Conservation (phyloP, 805 yeast species). For the Sungouiella blattae region DNA sequence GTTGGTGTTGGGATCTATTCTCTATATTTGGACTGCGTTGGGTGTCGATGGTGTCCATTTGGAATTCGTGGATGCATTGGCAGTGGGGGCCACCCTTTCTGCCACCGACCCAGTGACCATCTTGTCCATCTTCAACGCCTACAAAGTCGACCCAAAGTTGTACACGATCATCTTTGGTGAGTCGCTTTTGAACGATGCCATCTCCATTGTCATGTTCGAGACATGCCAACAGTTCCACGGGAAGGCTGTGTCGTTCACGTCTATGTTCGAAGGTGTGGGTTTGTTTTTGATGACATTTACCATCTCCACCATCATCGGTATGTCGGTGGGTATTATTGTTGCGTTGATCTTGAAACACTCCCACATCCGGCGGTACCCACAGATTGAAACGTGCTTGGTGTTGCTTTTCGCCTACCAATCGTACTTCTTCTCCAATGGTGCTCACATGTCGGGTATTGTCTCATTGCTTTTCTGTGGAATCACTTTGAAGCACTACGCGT, state of each 20-base stretch:
- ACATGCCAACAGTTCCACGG: constrained; percentile 97
- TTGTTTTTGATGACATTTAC: constrained; percentile 91
- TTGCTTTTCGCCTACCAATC: constrained; percentile 90
- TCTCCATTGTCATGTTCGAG: constrained; percentile 97
- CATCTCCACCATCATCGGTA: constrained; percentile 85
- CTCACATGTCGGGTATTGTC: constrained; percentile 99
- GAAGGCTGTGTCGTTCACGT: constrained; percentile 62
- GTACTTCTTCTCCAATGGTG: constrained; percentile 96
- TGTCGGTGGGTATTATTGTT: constrained; percentile 79
- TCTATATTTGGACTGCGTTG: constrained; percentile 85
- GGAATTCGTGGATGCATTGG: constrained; percentile 94
- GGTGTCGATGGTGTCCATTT: constrained; percentile 86
- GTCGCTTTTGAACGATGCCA: constrained; percentile 92
- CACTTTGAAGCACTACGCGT: constrained; percentile 94
- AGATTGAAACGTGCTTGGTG: constrained; percentile 91
- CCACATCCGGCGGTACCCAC: constrained; percentile 91
- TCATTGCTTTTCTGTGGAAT: constrained; percentile 94
- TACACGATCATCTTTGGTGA: constrained; percentile 98
- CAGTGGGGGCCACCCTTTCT: constrained; percentile 95
- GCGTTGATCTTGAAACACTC: constrained; percentile 90
- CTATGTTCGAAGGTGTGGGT: constrained; percentile 91
- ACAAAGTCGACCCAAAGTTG: constrained; percentile 95
- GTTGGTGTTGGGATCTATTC: constrained; percentile 80
- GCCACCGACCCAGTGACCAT: constrained; percentile 99
- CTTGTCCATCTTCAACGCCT: constrained; percentile 91